Evolutionary conservation across 768 basidiomycete genomes (phyloP).

Genomic region (Rhodotorula toruloides): DNA sequence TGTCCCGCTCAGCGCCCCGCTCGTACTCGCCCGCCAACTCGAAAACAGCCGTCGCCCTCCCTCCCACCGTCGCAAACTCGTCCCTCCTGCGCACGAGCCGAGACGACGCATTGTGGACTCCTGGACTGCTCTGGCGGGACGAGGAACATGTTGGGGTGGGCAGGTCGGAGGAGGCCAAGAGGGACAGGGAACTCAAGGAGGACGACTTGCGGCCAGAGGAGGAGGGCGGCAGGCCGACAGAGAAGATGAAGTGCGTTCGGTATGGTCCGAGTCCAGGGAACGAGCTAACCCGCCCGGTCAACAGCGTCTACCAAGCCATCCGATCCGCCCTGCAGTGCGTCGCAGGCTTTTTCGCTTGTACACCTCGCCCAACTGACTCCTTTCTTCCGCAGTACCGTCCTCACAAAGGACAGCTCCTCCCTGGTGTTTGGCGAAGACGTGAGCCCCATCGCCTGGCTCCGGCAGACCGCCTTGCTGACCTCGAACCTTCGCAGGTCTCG

Average conservation of each 20-base stretch:
- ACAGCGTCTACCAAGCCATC: slow-evolving; percentile 72
- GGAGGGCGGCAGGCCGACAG: slow-evolving; percentile 69
- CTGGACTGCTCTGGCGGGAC: slow-evolving; percentile 67
- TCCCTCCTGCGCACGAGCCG: slow-evolving; percentile 61
- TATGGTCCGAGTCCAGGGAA: too few species aligned
- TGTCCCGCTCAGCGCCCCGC: too few species aligned
- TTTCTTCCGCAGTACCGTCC: slow-evolving; percentile 58
- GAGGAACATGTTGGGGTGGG: slow-evolving; percentile 48
- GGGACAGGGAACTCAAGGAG: slow-evolving; percentile 31
- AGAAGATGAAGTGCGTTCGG: slow-evolving; percentile 70
- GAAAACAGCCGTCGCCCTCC: not conserved
- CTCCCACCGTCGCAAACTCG: slow-evolving; percentile 58
- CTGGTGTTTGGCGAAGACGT: slow-evolving; percentile 68
- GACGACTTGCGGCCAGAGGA: slow-evolving; percentile 53
- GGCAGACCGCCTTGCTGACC: not conserved
- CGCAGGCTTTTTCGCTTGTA: not conserved
- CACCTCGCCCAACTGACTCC: not conserved
- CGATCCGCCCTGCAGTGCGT: slow-evolving; percentile 77
- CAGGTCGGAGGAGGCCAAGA: not conserved
- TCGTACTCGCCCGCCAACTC: slow-evolving; percentile 15
- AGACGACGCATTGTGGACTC: slow-evolving; percentile 65
- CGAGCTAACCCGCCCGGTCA: not conserved
- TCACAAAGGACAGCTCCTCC: slow-evolving; percentile 77
- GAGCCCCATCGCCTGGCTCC: not conserved
- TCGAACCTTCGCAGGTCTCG: slow-evolving; percentile 63